phyloP scores from a whole-genome alignment of 257 asterid genomes.

The Capsicum chinense region DNA sequence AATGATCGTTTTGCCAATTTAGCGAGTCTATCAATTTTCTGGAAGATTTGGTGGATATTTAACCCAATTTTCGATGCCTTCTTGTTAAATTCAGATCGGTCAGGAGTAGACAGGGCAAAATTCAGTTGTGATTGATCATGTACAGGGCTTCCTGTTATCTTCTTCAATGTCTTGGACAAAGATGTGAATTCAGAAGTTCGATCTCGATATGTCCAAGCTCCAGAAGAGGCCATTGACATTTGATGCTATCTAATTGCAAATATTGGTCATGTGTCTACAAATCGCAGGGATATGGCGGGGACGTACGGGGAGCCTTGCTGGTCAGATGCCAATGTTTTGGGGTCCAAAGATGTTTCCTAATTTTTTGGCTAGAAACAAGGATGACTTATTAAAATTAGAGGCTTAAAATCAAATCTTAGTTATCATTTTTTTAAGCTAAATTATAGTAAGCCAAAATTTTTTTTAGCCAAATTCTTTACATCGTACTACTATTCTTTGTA shows the following conservation, averaged over 20 bases:
- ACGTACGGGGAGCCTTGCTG: background rate
- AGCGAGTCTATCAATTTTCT: slow-evolving; percentile 74
- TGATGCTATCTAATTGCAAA: background rate
- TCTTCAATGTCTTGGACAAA: slow-evolving; percentile 53
- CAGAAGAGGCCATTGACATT: slow-evolving; percentile 49
- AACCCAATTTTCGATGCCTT: slow-evolving; percentile 71
- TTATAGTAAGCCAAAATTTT: too few relatives aligned
- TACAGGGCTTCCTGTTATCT: slow-evolving; percentile 39
- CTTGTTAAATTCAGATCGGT: slow-evolving; percentile 78
- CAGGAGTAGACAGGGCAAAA: slow-evolving; percentile 31
- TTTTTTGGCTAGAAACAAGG: background rate
- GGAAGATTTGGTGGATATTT: slow-evolving; percentile 74
- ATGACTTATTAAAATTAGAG: background rate
- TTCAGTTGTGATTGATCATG: background rate
- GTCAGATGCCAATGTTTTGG: background rate
- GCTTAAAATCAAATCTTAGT: background rate
- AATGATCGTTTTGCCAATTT: slow-evolving; percentile 74
- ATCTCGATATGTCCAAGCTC: slow-evolving; percentile 52
- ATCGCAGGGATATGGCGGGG: too few relatives aligned
- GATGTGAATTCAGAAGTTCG: slow-evolving; percentile 70
- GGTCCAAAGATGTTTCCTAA: background rate
- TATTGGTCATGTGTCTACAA: background rate
- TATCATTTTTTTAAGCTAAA: too few relatives aligned
- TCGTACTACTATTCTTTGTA: too few relatives aligned
- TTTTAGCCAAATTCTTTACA: too few relatives aligned